Base-by-base conservation (phyloP, 208 protist genomes). In the Leishmania tropica region DNA sequence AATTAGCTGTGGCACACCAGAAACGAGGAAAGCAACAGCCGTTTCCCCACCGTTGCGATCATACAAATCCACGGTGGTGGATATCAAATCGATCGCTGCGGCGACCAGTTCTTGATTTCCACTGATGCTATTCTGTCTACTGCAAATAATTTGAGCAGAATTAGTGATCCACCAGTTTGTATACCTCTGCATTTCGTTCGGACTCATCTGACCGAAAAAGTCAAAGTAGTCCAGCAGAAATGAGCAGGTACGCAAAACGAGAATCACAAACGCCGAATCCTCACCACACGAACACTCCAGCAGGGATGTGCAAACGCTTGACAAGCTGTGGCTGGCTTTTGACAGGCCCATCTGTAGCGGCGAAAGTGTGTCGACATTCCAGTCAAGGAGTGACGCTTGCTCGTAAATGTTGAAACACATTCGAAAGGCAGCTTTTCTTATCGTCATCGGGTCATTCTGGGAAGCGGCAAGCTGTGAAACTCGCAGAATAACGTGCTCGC, bases 401-500 rank as follows among this genome's bases (percentile, higher is more conserved):
- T 97, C 93, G 81, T 96, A 97, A 53, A 93, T 89, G 70, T 95
- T 95, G 80, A 87, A 96, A 76, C 93, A 96, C 93, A 97, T 96
- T 42, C 91, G 87, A 84, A 97, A 97, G 35, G 88, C 93, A 58
- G 95, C 93, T 75, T 96, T 96, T 42, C 87, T 87, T 35, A 96
- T 79, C 35, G 85, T 75, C 19, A 85, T 28, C 53, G 94, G 77
- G 4, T 56, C 42, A 74, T 71, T 79, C 62, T 75, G 35, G 72
- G 83, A 75, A n/a, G 88, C 31, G 5, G 87, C 72, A 58, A 97
- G 79, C 54, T 88, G 75, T 21, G 89, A 88, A 67, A 94, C 95
- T 21, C 85, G 76, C 24, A 85, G 78, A 53, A 97, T 89, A 65
- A 97, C 92, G 42, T 90, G 84, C 79, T 93, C 91, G 71, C 95